Evolutionary conservation across 345 rosid genomes (phyloP).

Genomic region (Eucalyptus polyanthemos): DNA sequence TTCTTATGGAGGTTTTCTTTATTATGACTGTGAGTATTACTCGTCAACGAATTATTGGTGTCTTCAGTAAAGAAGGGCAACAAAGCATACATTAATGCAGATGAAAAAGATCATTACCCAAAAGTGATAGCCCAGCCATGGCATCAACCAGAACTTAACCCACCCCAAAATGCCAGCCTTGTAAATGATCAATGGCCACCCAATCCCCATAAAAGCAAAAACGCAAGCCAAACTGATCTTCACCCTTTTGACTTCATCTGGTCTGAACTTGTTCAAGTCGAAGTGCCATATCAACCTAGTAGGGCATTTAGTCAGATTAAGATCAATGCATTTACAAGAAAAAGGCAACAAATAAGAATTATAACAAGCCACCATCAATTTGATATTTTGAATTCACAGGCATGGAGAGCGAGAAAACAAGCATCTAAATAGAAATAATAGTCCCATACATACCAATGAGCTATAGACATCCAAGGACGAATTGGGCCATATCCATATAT

Average conservation of each 20-base stretch:
- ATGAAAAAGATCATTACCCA: slow-evolving; percentile 42
- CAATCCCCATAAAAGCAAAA: slow-evolving; percentile 85
- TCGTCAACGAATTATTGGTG: neutral
- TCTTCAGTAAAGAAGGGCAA: neutral
- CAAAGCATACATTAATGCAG: neutral
- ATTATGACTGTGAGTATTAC: neutral
- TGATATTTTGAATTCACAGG: neutral
- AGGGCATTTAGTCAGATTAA: neutral
- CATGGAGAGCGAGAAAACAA: neutral
- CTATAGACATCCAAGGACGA: slow-evolving; percentile 95
- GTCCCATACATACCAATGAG: slow-evolving; percentile 47
- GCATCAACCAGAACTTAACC: slow-evolving; percentile 94
- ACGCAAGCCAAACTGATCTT: slow-evolving; percentile 93
- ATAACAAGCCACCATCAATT: neutral
- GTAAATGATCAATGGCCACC: slow-evolving; percentile 85
- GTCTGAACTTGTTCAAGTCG: slow-evolving; percentile 73
- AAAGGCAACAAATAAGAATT: neutral
- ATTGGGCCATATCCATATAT: slow-evolving; percentile 82
- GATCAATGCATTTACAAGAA: neutral
- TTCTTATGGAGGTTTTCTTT: neutral
- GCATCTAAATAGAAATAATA: neutral
- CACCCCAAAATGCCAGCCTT: slow-evolving; percentile 82
- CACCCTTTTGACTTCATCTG: slow-evolving; percentile 71
- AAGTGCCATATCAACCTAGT: slow-evolving; percentile 83
- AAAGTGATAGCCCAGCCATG: slow-evolving; percentile 92